These are phyloP conservation scores for Metschnikowia chrysomelidarum DNA, from an alignment of 805 yeast genomes.

Conservation along the genomic window DNA sequence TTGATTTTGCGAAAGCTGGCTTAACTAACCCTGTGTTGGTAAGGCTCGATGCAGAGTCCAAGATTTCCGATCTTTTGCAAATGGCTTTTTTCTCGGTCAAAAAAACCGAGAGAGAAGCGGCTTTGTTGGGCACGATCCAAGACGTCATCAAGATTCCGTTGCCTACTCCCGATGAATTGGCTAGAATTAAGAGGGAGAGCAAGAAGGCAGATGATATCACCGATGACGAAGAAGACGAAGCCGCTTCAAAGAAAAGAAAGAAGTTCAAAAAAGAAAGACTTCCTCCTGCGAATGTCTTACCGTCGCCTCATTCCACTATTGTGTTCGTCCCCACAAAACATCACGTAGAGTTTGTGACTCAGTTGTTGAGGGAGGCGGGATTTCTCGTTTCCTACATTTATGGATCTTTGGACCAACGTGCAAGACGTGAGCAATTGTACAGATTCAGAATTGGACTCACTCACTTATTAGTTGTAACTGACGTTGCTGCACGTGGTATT, in stretches of 20 bases:
- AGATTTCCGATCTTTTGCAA: slow-evolving; percentile 85
- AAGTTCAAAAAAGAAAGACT: slow-evolving; percentile 52
- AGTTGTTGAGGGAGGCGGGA: slow-evolving; percentile 70
- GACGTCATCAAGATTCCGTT: slow-evolving; percentile 82
- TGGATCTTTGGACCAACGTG: slow-evolving; percentile 93
- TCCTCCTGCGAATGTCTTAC: slow-evolving; percentile 80
- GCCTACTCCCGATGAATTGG: slow-evolving; percentile 68
- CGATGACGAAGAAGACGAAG: slow-evolving; percentile 36
- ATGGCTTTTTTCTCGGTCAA: slow-evolving; percentile 84
- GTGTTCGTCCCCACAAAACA: slow-evolving; percentile 96
- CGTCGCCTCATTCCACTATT: slow-evolving; percentile 84
- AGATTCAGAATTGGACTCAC: slow-evolving; percentile 84
- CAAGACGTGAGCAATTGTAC: slow-evolving; percentile 84
- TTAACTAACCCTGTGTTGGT: slow-evolving; percentile 88
- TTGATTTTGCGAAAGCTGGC: slow-evolving; percentile 97
- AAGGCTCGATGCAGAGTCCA: slow-evolving; percentile 88
- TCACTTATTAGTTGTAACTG: slow-evolving; percentile 90
- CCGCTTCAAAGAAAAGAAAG: slow-evolving; percentile 27
- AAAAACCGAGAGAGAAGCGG: slow-evolving; percentile 86
- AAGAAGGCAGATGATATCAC: slow-evolving; percentile 48
- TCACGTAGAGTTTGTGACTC: slow-evolving; percentile 89
- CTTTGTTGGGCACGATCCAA: slow-evolving; percentile 70
- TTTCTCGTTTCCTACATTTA: slow-evolving; percentile 87
- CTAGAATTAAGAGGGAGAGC: slow-evolving; percentile 48
- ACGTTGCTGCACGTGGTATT: slow-evolving; percentile 98